These are phyloP conservation scores for Euphorbia corollata DNA, from an alignment of 441 rosid genomes.

Conservation along the genomic window DNA sequence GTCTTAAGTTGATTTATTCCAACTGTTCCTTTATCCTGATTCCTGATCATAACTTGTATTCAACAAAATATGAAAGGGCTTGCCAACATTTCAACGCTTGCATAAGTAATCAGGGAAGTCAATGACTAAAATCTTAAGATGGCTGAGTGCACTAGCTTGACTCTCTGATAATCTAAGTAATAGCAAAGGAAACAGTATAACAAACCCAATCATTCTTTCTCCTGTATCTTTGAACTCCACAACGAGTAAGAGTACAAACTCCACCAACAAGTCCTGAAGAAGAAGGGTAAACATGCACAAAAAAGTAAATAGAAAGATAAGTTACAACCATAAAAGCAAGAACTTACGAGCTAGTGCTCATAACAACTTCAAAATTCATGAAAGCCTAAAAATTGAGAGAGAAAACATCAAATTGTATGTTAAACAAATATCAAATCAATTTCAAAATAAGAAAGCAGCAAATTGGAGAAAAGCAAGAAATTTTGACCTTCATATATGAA, in stretches of 20 bases:
- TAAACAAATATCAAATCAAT: too few relatives aligned
- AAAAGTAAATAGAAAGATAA: not conserved
- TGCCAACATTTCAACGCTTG: not conserved
- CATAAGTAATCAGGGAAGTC: slow-evolving; percentile 1
- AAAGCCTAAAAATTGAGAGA: too few relatives aligned
- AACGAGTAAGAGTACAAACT: slow-evolving; percentile 44
- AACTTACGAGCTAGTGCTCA: too few relatives aligned
- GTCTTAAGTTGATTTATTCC: not conserved
- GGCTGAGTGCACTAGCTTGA: slow-evolving; percentile 11
- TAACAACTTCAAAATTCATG: too few relatives aligned
- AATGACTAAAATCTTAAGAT: not conserved
- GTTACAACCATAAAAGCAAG: not conserved
- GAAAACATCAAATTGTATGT: too few relatives aligned
- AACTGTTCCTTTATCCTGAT: not conserved
- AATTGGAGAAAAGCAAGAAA: too few relatives aligned
- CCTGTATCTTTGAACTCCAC: slow-evolving; percentile 60
- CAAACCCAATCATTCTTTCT: slow-evolving; percentile 70
- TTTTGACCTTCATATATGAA: too few relatives aligned
- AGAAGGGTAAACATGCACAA: not conserved
- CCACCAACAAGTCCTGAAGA: slow-evolving; percentile 67
- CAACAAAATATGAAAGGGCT: not conserved
- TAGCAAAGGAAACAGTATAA: slow-evolving; percentile 10
- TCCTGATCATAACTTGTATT: not conserved
- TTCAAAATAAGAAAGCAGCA: too few relatives aligned
- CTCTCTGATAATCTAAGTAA: slow-evolving; percentile 2